phyloP scores from a whole-genome alignment of 352 stramenopile genomes.

The Peronospora destructor region DNA sequence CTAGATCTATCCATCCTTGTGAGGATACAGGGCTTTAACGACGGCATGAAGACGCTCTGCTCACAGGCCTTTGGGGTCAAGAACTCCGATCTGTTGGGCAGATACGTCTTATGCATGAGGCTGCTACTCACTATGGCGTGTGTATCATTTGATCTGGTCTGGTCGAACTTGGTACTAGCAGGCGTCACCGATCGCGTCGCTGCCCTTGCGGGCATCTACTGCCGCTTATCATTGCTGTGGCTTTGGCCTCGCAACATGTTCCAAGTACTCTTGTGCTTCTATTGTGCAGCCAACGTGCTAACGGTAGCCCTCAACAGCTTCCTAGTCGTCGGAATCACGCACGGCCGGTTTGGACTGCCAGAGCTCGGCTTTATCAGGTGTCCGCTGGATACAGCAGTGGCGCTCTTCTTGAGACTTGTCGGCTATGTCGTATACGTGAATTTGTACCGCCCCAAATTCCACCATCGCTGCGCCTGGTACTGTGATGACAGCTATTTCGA shows the following conservation, averaged over 20 bases:
- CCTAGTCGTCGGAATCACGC: conserved; percentile 56
- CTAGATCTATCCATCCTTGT: conserved; percentile 67
- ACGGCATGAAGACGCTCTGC: conserved; percentile 73
- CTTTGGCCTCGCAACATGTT: conserved; percentile 79
- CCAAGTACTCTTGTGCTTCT: too few species aligned
- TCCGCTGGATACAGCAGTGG: conserved; percentile 57
- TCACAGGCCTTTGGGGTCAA: conserved; percentile 82
- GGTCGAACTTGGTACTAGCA: conserved; percentile 56
- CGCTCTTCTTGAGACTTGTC: conserved; percentile 44
- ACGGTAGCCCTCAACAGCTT: conserved; percentile 57
- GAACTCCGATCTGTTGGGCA: conserved; percentile 65
- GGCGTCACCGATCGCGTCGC: conserved; percentile 41
- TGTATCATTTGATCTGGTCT: conserved; percentile 61
- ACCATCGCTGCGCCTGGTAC: conserved; percentile 45
- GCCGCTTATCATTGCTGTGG: conserved; percentile 55
- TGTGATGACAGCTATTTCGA: conserved; percentile 53
- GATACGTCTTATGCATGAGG: conserved; percentile 56
- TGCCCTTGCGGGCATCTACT: conserved; percentile 62
- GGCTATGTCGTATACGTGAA: conserved; percentile 71
- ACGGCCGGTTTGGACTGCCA: conserved; percentile 51
- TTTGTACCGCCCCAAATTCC: conserved; percentile 39
- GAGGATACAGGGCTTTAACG: conserved; percentile 76
- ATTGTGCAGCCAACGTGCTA: conserved; percentile 64
- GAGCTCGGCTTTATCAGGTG: conserved; percentile 69
- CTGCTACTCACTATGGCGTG: conserved; percentile 56